phyloP scores from a whole-genome alignment of 495 filamentous ascomycete species.

The Cenococcum geophilum region DNA sequence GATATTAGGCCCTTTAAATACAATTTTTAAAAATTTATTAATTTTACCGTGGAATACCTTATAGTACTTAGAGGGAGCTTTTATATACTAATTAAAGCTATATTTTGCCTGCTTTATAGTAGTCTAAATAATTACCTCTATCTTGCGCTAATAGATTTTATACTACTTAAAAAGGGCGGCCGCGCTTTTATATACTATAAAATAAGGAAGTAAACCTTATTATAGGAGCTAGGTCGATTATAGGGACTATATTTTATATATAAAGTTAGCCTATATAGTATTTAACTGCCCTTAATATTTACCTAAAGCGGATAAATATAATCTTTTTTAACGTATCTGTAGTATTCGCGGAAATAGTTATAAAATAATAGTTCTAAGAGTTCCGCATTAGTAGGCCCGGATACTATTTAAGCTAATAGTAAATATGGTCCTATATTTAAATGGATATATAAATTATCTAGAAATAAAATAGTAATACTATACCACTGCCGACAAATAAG shows the following conservation, averaged over 20 bases:
- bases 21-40: background rate
- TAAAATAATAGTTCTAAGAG: too few species aligned
- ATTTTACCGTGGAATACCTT: background rate
- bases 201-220: background rate
- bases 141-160: background rate
- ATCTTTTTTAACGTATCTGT: too few species aligned
- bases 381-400: too few species aligned
- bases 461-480: too few species aligned
- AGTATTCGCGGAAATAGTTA: too few species aligned
- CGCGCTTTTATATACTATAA: background rate
- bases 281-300: too few species aligned
- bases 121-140: background rate
- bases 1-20: background rate
- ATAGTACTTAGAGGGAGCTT: background rate
- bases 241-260: background rate
- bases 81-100: background rate
- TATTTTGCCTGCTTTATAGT: background rate
- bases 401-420: too few species aligned
- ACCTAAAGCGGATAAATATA: too few species aligned
- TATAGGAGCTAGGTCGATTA: background rate
- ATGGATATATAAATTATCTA: too few species aligned
- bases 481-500: too few species aligned
- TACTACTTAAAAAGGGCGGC: background rate
- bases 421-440: too few species aligned
- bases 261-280: too few species aligned